Evolutionary conservation across 2,329 filamentous ascomycete species (phyloP).

Genomic region (Zymoseptoria pseudotritici): DNA sequence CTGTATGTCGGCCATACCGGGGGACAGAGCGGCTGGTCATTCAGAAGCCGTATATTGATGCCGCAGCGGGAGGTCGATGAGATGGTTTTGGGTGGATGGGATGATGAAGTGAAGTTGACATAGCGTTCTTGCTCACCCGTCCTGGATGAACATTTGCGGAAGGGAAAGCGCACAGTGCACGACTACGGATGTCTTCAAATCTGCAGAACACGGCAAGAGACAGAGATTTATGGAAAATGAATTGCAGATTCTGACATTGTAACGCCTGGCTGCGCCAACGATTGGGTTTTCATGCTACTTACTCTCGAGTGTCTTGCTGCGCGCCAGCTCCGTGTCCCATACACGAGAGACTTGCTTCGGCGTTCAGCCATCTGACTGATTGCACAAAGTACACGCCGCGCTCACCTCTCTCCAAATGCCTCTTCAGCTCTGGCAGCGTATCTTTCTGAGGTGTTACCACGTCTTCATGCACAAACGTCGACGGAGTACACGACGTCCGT

Average conservation of each 20-base stretch:
- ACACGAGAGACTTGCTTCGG: too few species aligned
- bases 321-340: neutral
- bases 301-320: neutral
- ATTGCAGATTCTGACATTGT: neutral
- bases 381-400: neutral
- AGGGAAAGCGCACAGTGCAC: neutral
- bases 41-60: neutral
- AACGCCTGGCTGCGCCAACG: neutral
- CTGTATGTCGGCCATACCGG: slow-evolving; percentile 28
- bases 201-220: neutral
- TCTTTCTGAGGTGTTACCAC: slow-evolving; percentile 43
- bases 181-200: neutral
- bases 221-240: neutral
- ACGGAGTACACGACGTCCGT: slow-evolving; percentile 44
- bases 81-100: neutral
- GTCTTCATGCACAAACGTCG: slow-evolving; percentile 58
- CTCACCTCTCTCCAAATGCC: neutral
- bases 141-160: neutral
- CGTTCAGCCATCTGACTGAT: neutral
- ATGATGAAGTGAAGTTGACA: slow-evolving; percentile 5
- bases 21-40: neutral
- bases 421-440: neutral
- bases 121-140: neutral
- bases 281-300: neutral
- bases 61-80: neutral